Evolutionary conservation across 108 stramenopile species (phyloP), one percentile per base, ranked within the genome.

Genomic region (Seminavis robusta): DNA sequence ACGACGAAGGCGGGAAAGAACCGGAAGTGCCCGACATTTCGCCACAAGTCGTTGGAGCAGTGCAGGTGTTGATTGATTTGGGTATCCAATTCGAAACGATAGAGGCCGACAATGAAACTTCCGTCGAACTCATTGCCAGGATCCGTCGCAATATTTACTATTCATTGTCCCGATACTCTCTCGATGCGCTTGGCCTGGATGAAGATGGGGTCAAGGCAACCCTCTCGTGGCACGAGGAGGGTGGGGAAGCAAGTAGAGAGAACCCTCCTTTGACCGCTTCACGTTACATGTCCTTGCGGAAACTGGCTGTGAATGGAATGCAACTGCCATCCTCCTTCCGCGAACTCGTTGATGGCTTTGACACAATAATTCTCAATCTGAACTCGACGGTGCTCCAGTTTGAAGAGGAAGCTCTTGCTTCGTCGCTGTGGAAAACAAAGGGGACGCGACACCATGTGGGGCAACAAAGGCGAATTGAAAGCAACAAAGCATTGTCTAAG

Each of bases 391-490:
- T 85, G 1, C 28, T 89, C 11, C 34, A 34, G 26, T 73, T 80
- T 33, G 88, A 89, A 67, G 84, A 85, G 36, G 79, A 89, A 19
- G 38, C 56, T 24, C 56, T 85, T 33, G 81, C 81, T 2, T 69
- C 81, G 21, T 67, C 71, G 1, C 34, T 85, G 9, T 85, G 79
- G 71, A 67, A 73, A 26, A 69, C 71, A 59, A 33, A 53, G 52
- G 31, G 61, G 40, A 34, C 32, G 30, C 41, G 26, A 8, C 52
- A 45, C 20, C 20, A 47, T 32, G 17, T 43, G 33, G 36, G 27
- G 21, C 31, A 19, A 56, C 41, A 46, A 45, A 52, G 20, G 53
- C 63, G 20, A 45, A 44, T 29, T 10, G 52, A 47, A 33, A 33
- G 4, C 21, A 13, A 37, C 26, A 55, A 52, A 65, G 63, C 3